Evolutionary conservation across 2,329 filamentous ascomycete species (phyloP).

Genomic region (Hymenoscyphus fructigenus): DNA sequence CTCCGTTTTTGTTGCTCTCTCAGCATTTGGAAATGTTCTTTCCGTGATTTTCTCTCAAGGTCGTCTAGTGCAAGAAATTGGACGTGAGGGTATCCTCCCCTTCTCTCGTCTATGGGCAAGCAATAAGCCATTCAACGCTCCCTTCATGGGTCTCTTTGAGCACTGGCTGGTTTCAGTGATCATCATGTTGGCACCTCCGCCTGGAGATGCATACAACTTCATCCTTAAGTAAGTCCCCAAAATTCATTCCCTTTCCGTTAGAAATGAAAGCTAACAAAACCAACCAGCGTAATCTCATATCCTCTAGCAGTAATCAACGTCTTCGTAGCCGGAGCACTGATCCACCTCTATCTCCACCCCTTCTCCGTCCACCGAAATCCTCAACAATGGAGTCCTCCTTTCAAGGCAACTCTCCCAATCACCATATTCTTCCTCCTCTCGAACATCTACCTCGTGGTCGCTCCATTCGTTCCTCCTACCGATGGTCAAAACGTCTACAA

Average conservation of each 20-base stretch:
- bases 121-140: slow-evolving; percentile 63
- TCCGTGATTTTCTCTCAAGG: slow-evolving; percentile 69
- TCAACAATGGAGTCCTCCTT: slow-evolving; percentile 53
- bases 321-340: slow-evolving; percentile 52
- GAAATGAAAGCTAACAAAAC: background rate
- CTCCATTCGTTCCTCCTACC: slow-evolving; percentile 56
- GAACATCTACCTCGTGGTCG: slow-evolving; percentile 60
- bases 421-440: slow-evolving; percentile 58
- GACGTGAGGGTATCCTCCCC: slow-evolving; percentile 64
- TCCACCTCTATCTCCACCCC: slow-evolving; percentile 53
- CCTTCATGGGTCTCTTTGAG: slow-evolving; percentile 59
- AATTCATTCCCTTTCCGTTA: background rate
- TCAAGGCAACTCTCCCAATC: slow-evolving; percentile 54
- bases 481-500: slow-evolving; percentile 54
- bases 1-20: slow-evolving; percentile 65
- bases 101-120: slow-evolving; percentile 62
- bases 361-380: slow-evolving; percentile 47
- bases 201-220: slow-evolving; percentile 67
- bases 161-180: slow-evolving; percentile 64
- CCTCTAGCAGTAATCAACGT: slow-evolving; percentile 59
- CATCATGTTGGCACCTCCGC: slow-evolving; percentile 65
- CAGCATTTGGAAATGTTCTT: slow-evolving; percentile 66
- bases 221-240: slow-evolving; percentile 49
- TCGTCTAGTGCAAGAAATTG: slow-evolving; percentile 64
- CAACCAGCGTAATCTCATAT: slow-evolving; percentile 59